phyloP scores from a whole-genome alignment of 2,329 filamentous ascomycete genomes.

The Cordyceps sp. region DNA sequence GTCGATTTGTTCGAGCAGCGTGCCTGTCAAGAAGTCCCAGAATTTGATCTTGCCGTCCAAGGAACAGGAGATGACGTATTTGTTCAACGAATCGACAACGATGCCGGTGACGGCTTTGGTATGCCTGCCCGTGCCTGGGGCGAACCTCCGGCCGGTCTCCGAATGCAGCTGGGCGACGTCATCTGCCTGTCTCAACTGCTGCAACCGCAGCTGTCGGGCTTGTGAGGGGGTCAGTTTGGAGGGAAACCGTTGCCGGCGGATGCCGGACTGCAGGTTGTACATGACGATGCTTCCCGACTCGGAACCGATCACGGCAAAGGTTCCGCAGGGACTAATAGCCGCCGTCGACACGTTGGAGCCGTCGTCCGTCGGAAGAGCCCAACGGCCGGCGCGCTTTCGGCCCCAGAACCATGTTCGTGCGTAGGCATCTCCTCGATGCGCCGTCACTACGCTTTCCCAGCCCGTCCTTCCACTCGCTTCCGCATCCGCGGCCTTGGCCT shows the following conservation, averaged over 20 bases:
- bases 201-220: conserved; percentile 56
- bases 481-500: conserved; percentile 47
- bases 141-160: conserved; percentile 23
- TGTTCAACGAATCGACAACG: conserved; percentile 78
- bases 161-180: conserved; percentile 38
- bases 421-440: conserved; percentile 68
- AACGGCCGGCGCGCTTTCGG: conserved; percentile 77
- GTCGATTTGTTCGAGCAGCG: conserved; percentile 63
- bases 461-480: conserved; percentile 66
- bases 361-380: conserved; percentile 81
- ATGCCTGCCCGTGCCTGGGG: conserved; percentile 52
- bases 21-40: conserved; percentile 84
- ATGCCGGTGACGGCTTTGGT: conserved; percentile 71
- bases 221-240: conserved; percentile 62
- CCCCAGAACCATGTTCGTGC: conserved; percentile 98
- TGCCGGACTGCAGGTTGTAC: conserved; percentile 91
- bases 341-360: conserved; percentile 71
- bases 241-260: conserved; percentile 77
- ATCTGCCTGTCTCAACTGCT: conserved; percentile 41
- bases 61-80: conserved; percentile 68
- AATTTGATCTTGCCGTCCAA: conserved; percentile 91
- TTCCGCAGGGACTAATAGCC: conserved; percentile 79
- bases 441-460: conserved; percentile 94
- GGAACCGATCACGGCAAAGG: conserved; percentile 82
- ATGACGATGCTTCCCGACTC: conserved; percentile 72